Evolutionary conservation across 305 asterid species (phyloP), one percentile per base, ranked within the genome.

Genomic region (Euphrasia arctica): DNA sequence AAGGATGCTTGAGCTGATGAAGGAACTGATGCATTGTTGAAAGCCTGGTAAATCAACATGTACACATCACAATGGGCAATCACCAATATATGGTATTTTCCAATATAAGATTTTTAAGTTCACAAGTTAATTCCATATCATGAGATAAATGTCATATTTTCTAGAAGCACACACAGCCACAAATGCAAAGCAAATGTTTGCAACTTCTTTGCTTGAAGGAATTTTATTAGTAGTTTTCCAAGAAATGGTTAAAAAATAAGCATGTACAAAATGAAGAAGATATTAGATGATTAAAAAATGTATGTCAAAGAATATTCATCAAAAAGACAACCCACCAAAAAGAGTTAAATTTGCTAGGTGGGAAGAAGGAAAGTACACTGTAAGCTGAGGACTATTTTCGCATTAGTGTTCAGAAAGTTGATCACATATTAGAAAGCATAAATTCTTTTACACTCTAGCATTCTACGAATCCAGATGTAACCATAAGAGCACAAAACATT

Each of bases 21-120:
- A 31, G 97, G 97, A 68, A 93, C 96, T 43, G 96, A 83, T 43
- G 97, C 95, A 47, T 88, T 90, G 77, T 81, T 88, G 57, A 86
- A 90, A 63, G 80, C 78, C 99, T 93, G 68, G 72, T 5, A 70
- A 58, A 77, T 60, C 54, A 62, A 67, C 67, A 73, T 14, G 22
- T 22, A 4, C 27, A 15, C 9, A 6, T 51, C 10, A 51, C 5
- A 12, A 51, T 12, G 52, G 18, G 18, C 9, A 47, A 13, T 47
- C 52, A 4, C 52, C 52, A 47, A n/a, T 2, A 47, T 2, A 47
- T 47, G 3, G 18, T 10, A 47, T 3, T 12, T 10, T 3, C 52
- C 15, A 47, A 15, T 10, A 47, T 59, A 28, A 54, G 14, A 12
- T 58, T 43, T 54, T 60, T 14, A 11, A 60, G 65, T 9, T 39